Percentiles rank a stretch among this genome's conserved stretches.
phyloP scores from a whole-genome alignment of 441 rosid genomes.

The Euphorbia celastroides region DNA sequence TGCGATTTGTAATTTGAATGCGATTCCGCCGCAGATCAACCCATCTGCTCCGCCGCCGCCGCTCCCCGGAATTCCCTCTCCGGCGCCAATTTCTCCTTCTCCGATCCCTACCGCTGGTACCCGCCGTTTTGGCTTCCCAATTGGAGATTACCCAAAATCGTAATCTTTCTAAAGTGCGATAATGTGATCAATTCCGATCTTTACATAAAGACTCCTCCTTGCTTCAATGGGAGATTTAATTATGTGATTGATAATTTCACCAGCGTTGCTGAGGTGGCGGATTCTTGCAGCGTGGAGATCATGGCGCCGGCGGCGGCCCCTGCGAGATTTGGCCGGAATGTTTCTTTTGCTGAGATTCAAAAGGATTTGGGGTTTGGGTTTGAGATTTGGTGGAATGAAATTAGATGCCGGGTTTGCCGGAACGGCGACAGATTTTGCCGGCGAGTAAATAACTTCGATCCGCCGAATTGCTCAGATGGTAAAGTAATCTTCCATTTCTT shows the following conservation, averaged over 20 bases:
- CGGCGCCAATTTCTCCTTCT: no score
- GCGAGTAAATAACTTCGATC: not conserved
- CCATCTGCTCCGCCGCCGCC: no score
- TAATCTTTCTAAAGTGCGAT: constrained; percentile 1
- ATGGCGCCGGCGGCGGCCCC: constrained; percentile 5
- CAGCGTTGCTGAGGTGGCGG: constrained; percentile 6
- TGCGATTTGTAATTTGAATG: no score
- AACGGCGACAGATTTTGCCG: constrained; percentile 6
- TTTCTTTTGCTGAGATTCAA: constrained; percentile 10
- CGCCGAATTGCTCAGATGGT: constrained; percentile 6
- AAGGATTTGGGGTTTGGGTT: constrained; percentile 11
- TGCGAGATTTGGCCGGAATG: constrained; percentile 6
- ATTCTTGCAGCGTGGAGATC: constrained; percentile 8
- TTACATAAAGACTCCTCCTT: constrained; percentile 12
- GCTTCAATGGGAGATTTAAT: not conserved
- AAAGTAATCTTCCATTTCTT: not conserved
- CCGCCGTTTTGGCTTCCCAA: no score
- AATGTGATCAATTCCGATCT: constrained; percentile 1
- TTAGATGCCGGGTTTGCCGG: not conserved
- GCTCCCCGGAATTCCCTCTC: no score
- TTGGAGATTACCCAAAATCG: not conserved
- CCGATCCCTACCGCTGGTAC: no score
- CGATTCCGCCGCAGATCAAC: no score
- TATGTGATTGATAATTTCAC: constrained; percentile 15
- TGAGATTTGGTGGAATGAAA: constrained; percentile 1